Conservation (phyloP, 108 stramenopile species). For the Mayamaea pseudoterrestris region DNA sequence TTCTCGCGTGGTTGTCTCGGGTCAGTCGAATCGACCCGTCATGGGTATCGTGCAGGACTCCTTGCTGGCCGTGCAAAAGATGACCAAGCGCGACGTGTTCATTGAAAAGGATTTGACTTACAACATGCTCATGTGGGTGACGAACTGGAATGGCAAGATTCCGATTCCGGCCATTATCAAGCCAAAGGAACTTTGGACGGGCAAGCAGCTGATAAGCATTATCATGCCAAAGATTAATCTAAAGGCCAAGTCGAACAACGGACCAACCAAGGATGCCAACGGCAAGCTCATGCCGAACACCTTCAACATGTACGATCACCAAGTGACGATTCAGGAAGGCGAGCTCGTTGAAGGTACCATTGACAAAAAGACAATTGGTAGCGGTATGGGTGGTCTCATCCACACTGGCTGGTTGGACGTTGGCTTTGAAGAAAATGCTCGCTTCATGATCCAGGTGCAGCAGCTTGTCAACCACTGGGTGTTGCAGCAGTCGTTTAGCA, state of each 20-base stretch:
- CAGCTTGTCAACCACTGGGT: constrained; percentile 93
- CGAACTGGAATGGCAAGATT: constrained; percentile 85
- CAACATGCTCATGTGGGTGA: constrained; percentile 95
- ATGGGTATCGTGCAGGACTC: constrained; percentile 99
- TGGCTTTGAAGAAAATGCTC: constrained; percentile 84
- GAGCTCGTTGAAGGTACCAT: constrained; percentile 90
- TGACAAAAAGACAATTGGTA: constrained; percentile 96
- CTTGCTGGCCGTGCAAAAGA: constrained; percentile 84
- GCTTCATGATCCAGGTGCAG: constrained; percentile 98
- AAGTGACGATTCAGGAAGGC: constrained; percentile 87
- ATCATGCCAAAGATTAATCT: constrained; percentile 94
- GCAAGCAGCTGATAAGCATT: constrained; percentile 91
- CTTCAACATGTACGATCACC: constrained; percentile 82
- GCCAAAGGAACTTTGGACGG: constrained; percentile 95
- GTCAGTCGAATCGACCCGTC: constrained; percentile 97
- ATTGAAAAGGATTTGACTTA: constrained; percentile 89
- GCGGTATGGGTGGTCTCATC: constrained; percentile 90
- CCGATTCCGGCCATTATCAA: constrained; percentile 94
- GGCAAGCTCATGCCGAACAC: constrained; percentile 57
- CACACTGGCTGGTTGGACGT: constrained; percentile 95
- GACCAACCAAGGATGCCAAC: constrained; percentile 53
- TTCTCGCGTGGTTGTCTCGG: constrained; percentile 91
- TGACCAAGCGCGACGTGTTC: constrained; percentile 94
- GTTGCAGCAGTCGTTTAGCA: constrained; percentile 87
- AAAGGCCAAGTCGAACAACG: constrained; percentile 69